Conservation (phyloP, 2,329 filamentous ascomycete species). For the Xylogone sp. region DNA sequence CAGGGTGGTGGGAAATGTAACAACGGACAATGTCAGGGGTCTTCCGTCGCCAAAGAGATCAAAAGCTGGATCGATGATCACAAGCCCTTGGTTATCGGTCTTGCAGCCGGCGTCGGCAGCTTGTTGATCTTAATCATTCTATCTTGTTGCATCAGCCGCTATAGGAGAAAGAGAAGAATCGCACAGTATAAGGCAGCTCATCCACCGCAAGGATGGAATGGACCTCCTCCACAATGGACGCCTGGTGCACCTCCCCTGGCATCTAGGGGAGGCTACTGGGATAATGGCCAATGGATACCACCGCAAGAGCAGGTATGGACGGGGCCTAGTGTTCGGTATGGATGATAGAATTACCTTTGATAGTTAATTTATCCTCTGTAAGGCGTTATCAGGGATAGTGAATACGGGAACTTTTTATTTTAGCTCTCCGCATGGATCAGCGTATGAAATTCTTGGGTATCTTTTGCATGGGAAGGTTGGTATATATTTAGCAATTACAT, state of each 20-base stretch:
- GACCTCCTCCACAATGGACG: neutral
- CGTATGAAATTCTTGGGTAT: neutral
- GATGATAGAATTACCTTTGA: neutral
- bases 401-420: neutral
- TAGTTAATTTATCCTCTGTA: neutral
- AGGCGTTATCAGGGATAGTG: neutral
- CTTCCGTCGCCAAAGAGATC: slow-evolving; percentile 66
- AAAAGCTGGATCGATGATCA: slow-evolving; percentile 72
- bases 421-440: neutral
- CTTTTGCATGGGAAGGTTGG: neutral
- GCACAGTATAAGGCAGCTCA: slow-evolving; percentile 1
- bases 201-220: slow-evolving; percentile 9
- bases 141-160: slow-evolving; percentile 61
- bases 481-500: neutral
- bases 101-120: slow-evolving; percentile 67
- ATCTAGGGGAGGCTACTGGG: neutral
- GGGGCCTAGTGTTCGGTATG: neutral
- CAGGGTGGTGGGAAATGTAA: slow-evolving; percentile 73
- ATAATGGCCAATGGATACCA: neutral
- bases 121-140: slow-evolving; percentile 67
- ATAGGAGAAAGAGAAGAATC: slow-evolving; percentile 25
- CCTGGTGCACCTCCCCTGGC: neutral
- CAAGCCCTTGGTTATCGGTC: slow-evolving; percentile 77
- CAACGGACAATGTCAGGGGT: slow-evolving; percentile 74
- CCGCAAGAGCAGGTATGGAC: neutral